Percentiles rank a stretch among this genome's conserved stretches.
These are phyloP conservation scores for Colletotrichum kahawae DNA, from an alignment of 2,329 filamentous ascomycete species.

Conservation along the genomic window DNA sequence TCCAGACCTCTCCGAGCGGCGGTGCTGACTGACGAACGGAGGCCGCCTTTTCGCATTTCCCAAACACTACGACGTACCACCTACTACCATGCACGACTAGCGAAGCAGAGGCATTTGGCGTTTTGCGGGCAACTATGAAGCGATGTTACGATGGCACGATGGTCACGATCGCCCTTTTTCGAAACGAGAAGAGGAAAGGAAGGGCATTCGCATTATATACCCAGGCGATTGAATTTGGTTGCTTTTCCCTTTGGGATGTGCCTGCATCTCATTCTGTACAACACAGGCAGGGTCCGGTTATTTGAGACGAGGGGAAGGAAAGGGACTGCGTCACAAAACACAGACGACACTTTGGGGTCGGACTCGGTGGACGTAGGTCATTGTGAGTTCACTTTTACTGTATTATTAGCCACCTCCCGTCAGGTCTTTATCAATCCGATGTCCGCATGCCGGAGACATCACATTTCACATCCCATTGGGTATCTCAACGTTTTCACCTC, in stretches of 20 bases:
- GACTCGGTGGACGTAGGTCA: neutral
- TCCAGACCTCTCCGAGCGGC: neutral
- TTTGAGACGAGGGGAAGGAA: neutral
- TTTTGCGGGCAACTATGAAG: neutral
- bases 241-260: neutral
- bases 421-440: neutral
- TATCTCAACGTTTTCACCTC: neutral
- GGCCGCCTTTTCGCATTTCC: neutral
- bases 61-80: neutral
- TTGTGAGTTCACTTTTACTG: neutral
- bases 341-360: neutral
- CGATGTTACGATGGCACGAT: conserved; percentile 1
- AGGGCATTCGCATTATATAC: conserved; percentile 18
- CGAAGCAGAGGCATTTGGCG: neutral
- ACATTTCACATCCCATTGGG: neutral
- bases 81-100: neutral
- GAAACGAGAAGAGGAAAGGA: neutral
- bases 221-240: conserved; percentile 1
- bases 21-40: neutral
- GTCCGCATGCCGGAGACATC: neutral
- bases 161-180: neutral
- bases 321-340: neutral
- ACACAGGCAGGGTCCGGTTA: neutral
- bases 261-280: neutral
- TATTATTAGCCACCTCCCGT: neutral